These are phyloP conservation scores for Sporodiniella umbellata DNA, from an alignment of 371 early-diverging fungal genomes.

Conservation along the genomic window DNA sequence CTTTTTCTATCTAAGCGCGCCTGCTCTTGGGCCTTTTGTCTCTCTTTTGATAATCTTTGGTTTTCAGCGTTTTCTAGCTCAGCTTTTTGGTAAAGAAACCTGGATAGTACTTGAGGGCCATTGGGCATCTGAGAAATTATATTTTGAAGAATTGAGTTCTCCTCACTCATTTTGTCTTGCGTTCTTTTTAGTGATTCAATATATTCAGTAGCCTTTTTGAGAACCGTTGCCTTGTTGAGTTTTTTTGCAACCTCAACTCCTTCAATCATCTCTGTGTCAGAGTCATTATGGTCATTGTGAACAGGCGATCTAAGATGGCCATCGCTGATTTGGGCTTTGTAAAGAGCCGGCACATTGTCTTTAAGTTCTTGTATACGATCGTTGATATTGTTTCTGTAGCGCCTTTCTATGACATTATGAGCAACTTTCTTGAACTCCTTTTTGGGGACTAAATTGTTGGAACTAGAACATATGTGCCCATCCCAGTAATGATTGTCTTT, in stretches of 20 bases:
- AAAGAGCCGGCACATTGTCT: slow-evolving; percentile 77
- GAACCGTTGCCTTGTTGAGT: slow-evolving; percentile 86
- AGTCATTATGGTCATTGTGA: slow-evolving; percentile 26
- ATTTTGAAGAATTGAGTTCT: slow-evolving; percentile 44
- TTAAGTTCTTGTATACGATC: slow-evolving; percentile 81
- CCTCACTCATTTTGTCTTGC: slow-evolving; percentile 45
- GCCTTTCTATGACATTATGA: slow-evolving; percentile 88
- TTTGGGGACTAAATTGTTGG: slow-evolving; percentile 4
- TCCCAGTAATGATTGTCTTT: slow-evolving; percentile 1
- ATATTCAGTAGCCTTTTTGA: slow-evolving; percentile 83
- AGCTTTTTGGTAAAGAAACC: slow-evolving; percentile 21
- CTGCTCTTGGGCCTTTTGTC: slow-evolving; percentile 19
- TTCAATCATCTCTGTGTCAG: slow-evolving; percentile 53
- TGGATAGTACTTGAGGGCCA: slow-evolving; percentile 34
- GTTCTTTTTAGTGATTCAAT: slow-evolving; percentile 65
- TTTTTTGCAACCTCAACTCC: slow-evolving; percentile 69
- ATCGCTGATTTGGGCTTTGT: slow-evolving; percentile 36
- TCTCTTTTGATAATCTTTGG: slow-evolving; percentile 21
- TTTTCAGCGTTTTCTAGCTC: slow-evolving; percentile 19
- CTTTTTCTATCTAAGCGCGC: slow-evolving; percentile 20
- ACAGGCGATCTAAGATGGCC: slow-evolving; percentile 9
- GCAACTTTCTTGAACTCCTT: slow-evolving; percentile 69
- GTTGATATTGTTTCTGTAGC: slow-evolving; percentile 90
- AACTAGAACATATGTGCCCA: not conserved
- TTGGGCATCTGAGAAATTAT: slow-evolving; percentile 52